phyloP scores from a whole-genome alignment of 345 rosid genomes.

The Eucalyptus cloeziana region DNA sequence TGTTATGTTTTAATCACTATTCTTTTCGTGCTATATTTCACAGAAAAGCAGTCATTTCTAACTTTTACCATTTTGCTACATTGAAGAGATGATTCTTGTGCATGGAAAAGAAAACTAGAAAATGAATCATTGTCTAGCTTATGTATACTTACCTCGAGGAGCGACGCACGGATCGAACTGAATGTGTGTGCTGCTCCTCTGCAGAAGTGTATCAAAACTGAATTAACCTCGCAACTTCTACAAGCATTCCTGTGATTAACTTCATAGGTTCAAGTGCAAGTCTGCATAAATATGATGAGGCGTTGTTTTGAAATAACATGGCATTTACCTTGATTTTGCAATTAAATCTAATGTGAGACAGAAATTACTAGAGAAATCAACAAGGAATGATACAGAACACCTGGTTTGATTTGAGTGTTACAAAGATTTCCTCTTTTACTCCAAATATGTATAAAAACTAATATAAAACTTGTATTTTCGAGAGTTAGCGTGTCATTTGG shows the following conservation, averaged over 20 bases:
- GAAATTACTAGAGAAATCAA: neutral
- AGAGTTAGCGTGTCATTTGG: neutral
- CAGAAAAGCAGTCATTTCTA: neutral
- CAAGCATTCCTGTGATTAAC: neutral
- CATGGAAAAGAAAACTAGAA: neutral
- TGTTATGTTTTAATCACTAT: neutral
- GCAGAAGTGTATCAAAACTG: neutral
- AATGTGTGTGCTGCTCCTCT: conserved; percentile 85
- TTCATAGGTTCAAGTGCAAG: neutral
- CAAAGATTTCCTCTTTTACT: neutral
- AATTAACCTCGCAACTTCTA: neutral
- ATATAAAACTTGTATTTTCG: neutral
- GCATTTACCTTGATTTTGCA: neutral
- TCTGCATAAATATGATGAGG: neutral
- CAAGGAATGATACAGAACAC: neutral
- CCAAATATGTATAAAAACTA: neutral
- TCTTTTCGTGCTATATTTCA: neutral
- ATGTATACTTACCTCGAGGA: conserved; percentile 51
- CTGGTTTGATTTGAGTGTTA: neutral
- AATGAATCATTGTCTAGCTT: neutral
- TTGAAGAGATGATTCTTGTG: neutral
- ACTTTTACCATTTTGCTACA: neutral
- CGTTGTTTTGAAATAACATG: neutral
- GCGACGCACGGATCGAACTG: conserved; percentile 97
- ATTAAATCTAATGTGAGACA: neutral